A percentile compares a stretch with the other conserved stretches of the same genome.
These are phyloP conservation scores for Erigeron philadelphicus DNA, from an alignment of 140 eudicot genomes.

Conservation along the genomic window DNA sequence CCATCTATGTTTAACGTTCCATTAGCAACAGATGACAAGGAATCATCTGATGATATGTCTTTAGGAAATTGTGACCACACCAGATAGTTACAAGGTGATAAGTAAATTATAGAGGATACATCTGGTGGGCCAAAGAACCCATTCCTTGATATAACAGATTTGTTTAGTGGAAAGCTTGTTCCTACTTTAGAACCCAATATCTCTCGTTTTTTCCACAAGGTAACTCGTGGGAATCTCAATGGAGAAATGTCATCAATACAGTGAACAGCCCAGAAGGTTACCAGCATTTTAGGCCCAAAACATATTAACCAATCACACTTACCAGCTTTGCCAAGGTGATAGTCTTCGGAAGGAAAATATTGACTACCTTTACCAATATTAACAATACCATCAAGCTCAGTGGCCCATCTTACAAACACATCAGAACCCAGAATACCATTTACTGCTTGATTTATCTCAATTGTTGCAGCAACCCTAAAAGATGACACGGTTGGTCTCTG, in stretches of 20 bases:
- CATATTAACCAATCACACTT: slow-evolving; percentile 90
- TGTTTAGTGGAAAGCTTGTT: slow-evolving; percentile 44
- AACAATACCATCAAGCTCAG: slow-evolving; percentile 56
- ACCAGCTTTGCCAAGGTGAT: slow-evolving; percentile 54
- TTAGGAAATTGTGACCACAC: slow-evolving; percentile 55
- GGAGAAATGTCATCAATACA: slow-evolving; percentile 90
- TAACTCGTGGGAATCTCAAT: slow-evolving; percentile 76
- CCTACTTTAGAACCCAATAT: slow-evolving; percentile 35
- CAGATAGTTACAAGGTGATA: slow-evolving; percentile 47
- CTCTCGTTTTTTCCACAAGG: slow-evolving; percentile 68
- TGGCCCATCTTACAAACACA: slow-evolving; percentile 69
- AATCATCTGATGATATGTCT: slow-evolving; percentile 29
- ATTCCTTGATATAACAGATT: slow-evolving; percentile 59
- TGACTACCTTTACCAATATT: slow-evolving; percentile 36
- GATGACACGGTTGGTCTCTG: slow-evolving; percentile 39
- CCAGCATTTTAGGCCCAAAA: slow-evolving; percentile 55
- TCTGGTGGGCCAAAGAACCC: slow-evolving; percentile 64
- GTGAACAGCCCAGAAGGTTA: slow-evolving; percentile 81
- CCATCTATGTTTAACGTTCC: slow-evolving; percentile 54
- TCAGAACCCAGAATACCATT: slow-evolving; percentile 59
- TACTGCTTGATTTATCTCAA: slow-evolving; percentile 73
- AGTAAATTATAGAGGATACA: slow-evolving; percentile 54
- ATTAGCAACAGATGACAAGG: slow-evolving; percentile 33
- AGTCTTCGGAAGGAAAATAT: slow-evolving; percentile 41
- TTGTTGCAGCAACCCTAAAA: slow-evolving; percentile 71